Evolutionary conservation across 1,284 basidiomycete species (phyloP), one percentile per base, ranked within the genome.

Genomic region (Flammula alnicola): DNA sequence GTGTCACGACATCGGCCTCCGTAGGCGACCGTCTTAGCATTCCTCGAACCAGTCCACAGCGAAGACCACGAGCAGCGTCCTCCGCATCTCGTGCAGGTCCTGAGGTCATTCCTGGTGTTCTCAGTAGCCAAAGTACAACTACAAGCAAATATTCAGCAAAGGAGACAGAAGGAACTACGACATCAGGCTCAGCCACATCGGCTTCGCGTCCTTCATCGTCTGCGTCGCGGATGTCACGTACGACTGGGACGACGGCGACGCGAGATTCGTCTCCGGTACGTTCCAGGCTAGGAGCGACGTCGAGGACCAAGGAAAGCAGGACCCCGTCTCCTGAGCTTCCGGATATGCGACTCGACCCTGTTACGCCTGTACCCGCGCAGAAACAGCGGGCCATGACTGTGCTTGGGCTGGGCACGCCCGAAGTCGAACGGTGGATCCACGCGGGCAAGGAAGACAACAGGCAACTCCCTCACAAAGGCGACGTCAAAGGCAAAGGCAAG

Each of bases 261-360:
- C 54, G 50, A 10, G 29, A 17, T 35, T 45, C 50, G 1, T 53
- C 57, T 2, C 46, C 51, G 42, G 29, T 44, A n/a, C 42, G 47
- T 14, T 40, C 44, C 4, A 27, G 41, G 38, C 27, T 16, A 4
- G 33, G 35, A 19, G 26, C 33, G 11, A 17, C 44, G 27, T 40
- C 66, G 39, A 27, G 38, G 32, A 22, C 40, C 3, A 19, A 30
- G 25, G n/a, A n/a, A 16, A 76, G 59, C 49, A 72, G 70, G 47
- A 79, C 79, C 2, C 75, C 80, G 9, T 84, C 82, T 29, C 83
- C 84, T 2, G 78, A 79, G 23, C 62, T 83, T 17, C 78, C 77
- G 0, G 67, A 68, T 45, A 51, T 70, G 11, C 59, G 60, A 27
- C 51, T 47, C 4, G 74, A 73, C 12, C 74, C 77, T 0, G 58